Evolutionary conservation across 202 grass and related monocot species (phyloP), one percentile per base, ranked within the genome.

Genomic region (Saccharum hybrid): DNA sequence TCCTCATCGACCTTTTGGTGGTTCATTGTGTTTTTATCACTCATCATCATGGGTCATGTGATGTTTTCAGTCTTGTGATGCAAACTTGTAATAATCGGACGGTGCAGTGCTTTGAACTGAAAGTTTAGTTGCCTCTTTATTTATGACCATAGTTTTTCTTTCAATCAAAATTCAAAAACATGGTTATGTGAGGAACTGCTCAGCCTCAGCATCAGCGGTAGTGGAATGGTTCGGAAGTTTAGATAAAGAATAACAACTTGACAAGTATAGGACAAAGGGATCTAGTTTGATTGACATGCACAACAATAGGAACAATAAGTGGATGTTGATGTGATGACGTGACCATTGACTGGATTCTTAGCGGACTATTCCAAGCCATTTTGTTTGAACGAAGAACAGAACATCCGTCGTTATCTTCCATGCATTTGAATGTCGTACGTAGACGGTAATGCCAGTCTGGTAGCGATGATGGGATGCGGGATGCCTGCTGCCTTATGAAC

Each of bases 321-420:
- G 33, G 64, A 12, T 74, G 59, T 16, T 74, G 42, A 64, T 52
- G 71, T 65, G 81, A 38, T 54, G 81, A 63, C 16, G 15, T 0
- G 52, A 18, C 1, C 60, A 31, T 75, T 83, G 81, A 83, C 81
- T 83, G 81, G 71, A 66, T 54, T 75, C 40, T 54, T 66, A 6
- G 33, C 1, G 10, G 59, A 83, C 22, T 41, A 56, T 31, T 83
- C 45, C 45, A 75, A 19, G 43, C 22, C 14, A 8, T 6, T 66
- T 74, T 75, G 71, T 83, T 83, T 83, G 71, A 83, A 83, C 6
- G 81, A 42, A 65, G 31, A 75, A 75, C 4, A 38, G 12, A 56
- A 75, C 4, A 3, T 26, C 23, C 22, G 14, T 5, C 33, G 11
- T 66, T 34, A 9, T 40, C 8, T 40, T 66, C 60, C 42, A 52